Percentiles rank a stretch among this genome's conserved stretches.
These are phyloP conservation scores for Herpetomonas tarakana DNA, from an alignment of 208 protist species.

Conservation along the genomic window DNA sequence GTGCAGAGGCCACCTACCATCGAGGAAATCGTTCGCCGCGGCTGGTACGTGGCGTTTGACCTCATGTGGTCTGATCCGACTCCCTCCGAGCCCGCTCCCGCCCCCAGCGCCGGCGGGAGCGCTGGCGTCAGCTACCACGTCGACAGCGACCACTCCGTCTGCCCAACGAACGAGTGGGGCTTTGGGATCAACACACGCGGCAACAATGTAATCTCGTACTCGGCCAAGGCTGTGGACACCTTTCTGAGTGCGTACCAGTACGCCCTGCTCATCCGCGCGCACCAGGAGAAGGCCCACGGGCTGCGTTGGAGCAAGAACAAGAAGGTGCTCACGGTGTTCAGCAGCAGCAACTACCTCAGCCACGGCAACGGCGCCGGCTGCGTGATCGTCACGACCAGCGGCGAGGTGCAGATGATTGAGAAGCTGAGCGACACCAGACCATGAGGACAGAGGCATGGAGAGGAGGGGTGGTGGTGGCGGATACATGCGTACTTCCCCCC, in stretches of 20 bases:
- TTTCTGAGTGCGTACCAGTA: conserved; percentile 63
- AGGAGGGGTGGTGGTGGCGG: neutral
- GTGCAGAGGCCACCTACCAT: too few species aligned
- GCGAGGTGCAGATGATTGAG: conserved; percentile 70
- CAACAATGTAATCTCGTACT: conserved; percentile 62
- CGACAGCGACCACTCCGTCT: neutral
- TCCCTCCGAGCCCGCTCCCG: conserved; percentile 23
- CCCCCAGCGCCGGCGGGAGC: neutral
- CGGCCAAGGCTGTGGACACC: conserved; percentile 56
- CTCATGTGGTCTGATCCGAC: conserved; percentile 84
- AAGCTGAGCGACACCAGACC: conserved; percentile 25
- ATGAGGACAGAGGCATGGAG: conserved; percentile 1
- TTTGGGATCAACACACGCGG: conserved; percentile 65
- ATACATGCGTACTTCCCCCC: too few species aligned
- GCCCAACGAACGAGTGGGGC: conserved; percentile 58
- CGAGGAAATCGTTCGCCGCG: conserved; percentile 40
- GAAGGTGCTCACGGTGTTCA: conserved; percentile 83
- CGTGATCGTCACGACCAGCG: conserved; percentile 49
- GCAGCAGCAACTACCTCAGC: conserved; percentile 77
- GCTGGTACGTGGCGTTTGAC: conserved; percentile 65
- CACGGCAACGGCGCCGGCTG: conserved; percentile 75
- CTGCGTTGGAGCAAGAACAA: conserved; percentile 66
- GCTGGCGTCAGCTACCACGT: neutral
- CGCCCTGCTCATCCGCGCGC: conserved; percentile 73
- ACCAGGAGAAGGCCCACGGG: conserved; percentile 77